phyloP scores from a whole-genome alignment of 352 stramenopile genomes.

The Pythium aquatile region DNA sequence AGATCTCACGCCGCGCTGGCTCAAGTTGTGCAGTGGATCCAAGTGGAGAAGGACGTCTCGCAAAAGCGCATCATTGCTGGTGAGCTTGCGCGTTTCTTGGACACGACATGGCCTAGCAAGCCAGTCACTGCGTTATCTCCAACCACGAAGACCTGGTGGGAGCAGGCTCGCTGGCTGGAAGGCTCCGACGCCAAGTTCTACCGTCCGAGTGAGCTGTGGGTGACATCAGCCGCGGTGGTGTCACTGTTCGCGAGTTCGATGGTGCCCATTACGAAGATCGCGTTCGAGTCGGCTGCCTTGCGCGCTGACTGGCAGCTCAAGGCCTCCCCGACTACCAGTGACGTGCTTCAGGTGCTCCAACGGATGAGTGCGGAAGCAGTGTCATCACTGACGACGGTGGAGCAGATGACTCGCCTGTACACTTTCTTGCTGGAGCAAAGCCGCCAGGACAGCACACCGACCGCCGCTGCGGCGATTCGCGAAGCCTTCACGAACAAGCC shows the following conservation, averaged over 20 bases:
- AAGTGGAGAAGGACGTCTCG: slow-evolving; percentile 30
- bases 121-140: background rate
- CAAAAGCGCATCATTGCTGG: slow-evolving; percentile 44
- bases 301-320: slow-evolving; percentile 37
- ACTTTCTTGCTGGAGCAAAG: slow-evolving; percentile 25
- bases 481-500: slow-evolving; percentile 13
- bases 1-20: slow-evolving; percentile 28
- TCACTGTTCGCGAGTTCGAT: slow-evolving; percentile 43
- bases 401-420: slow-evolving; percentile 18
- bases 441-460: slow-evolving; percentile 7
- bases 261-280: slow-evolving; percentile 30
- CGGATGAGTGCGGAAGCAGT: slow-evolving; percentile 10
- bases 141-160: slow-evolving; percentile 19
- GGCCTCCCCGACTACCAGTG: slow-evolving; percentile 30
- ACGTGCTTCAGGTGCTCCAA: slow-evolving; percentile 46
- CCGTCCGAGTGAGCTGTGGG: slow-evolving; percentile 41
- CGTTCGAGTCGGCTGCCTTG: slow-evolving; percentile 37
- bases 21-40: slow-evolving; percentile 49
- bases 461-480: slow-evolving; percentile 9
- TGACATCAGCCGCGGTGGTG: slow-evolving; percentile 31
- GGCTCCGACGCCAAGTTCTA: slow-evolving; percentile 17
- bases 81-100: slow-evolving; percentile 42
- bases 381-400: background rate
- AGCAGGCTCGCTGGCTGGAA: slow-evolving; percentile 15
- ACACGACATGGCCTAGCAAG: slow-evolving; percentile 37